Evolutionary conservation across 2,329 filamentous ascomycete species (phyloP).

Genomic region (Eutypa lata): DNA sequence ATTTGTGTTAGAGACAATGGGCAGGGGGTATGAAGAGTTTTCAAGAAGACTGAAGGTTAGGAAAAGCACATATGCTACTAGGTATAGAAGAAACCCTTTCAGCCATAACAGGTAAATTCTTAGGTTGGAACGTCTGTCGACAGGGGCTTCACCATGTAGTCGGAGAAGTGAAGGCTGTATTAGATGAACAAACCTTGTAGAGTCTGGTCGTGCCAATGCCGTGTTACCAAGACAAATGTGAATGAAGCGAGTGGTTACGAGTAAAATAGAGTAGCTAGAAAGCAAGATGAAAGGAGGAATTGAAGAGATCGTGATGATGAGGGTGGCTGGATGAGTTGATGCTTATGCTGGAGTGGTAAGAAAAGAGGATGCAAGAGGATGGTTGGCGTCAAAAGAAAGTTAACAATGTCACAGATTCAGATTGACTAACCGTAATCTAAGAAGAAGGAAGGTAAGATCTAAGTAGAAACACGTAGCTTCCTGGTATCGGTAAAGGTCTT

Average conservation of each 20-base stretch:
- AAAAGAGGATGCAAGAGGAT: slow-evolving; percentile 14
- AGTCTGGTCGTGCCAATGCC: slow-evolving; percentile 26
- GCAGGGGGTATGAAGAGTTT: too few relatives aligned
- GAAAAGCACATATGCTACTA: too few relatives aligned
- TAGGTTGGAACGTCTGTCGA: too few relatives aligned
- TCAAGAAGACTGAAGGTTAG: too few relatives aligned
- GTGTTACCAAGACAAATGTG: slow-evolving; percentile 50
- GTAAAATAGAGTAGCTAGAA: slow-evolving; percentile 59
- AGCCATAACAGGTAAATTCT: too few relatives aligned
- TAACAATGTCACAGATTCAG: not conserved
- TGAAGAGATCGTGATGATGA: slow-evolving; percentile 41
- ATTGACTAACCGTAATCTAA: not conserved
- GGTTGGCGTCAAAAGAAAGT: slow-evolving; percentile 11
- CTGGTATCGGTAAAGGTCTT: too few relatives aligned
- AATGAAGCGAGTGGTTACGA: slow-evolving; percentile 53
- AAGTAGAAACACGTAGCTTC: too few relatives aligned
- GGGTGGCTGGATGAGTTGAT: slow-evolving; percentile 40
- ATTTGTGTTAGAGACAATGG: too few relatives aligned
- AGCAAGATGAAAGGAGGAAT: slow-evolving; percentile 48
- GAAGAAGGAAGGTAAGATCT: too few relatives aligned
- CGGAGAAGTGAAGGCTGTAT: not conserved
- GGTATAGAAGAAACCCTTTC: too few relatives aligned
- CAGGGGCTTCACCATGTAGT: not conserved
- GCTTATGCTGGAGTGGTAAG: slow-evolving; percentile 39
- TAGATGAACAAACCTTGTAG: slow-evolving; percentile 14